phyloP scores from a whole-genome alignment of 176 grass and related monocot species.

The Coix lacrymajobi region DNA sequence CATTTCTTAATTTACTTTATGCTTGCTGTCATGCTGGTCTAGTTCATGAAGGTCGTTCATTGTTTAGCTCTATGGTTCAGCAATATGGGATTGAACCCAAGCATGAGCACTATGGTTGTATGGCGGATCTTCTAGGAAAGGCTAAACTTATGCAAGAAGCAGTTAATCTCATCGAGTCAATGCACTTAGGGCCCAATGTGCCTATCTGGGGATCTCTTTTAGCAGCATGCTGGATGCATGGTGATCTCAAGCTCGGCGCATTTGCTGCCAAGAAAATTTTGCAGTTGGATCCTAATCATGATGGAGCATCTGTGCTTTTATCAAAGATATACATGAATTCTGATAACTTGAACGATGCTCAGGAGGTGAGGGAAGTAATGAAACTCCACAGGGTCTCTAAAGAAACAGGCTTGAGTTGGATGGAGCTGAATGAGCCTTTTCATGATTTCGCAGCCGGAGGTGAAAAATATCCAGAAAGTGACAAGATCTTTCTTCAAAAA shows the following conservation, averaged over 20 bases:
- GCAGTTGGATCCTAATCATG: slow-evolving; percentile 63
- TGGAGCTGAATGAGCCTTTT: slow-evolving; percentile 45
- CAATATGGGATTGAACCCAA: slow-evolving; percentile 54
- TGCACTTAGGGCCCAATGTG: slow-evolving; percentile 65
- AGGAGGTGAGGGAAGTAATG: slow-evolving; percentile 49
- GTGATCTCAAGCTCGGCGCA: slow-evolving; percentile 52
- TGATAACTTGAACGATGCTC: slow-evolving; percentile 54
- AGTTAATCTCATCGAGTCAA: slow-evolving; percentile 57
- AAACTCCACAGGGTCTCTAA: slow-evolving; percentile 50
- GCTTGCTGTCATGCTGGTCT: slow-evolving; percentile 89
- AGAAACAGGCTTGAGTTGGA: slow-evolving; percentile 71
- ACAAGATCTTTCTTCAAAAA: slow-evolving; percentile 37
- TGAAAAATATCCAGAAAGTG: slow-evolving; percentile 35
- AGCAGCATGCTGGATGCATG: slow-evolving; percentile 63
- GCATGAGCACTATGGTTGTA: slow-evolving; percentile 63
- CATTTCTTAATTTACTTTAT: slow-evolving; percentile 72
- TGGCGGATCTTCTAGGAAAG: slow-evolving; percentile 77
- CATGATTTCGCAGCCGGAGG: slow-evolving; percentile 42
- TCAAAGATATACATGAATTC: slow-evolving; percentile 73
- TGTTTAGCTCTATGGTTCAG: slow-evolving; percentile 65
- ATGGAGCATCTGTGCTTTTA: slow-evolving; percentile 63
- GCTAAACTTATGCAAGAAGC: slow-evolving; percentile 70
- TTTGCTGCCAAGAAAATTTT: slow-evolving; percentile 65
- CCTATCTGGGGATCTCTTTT: slow-evolving; percentile 78
- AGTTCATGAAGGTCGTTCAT: slow-evolving; percentile 55